Conservation (phyloP, 2,329 filamentous ascomycete species). For the Leptographium radiaticola region DNA sequence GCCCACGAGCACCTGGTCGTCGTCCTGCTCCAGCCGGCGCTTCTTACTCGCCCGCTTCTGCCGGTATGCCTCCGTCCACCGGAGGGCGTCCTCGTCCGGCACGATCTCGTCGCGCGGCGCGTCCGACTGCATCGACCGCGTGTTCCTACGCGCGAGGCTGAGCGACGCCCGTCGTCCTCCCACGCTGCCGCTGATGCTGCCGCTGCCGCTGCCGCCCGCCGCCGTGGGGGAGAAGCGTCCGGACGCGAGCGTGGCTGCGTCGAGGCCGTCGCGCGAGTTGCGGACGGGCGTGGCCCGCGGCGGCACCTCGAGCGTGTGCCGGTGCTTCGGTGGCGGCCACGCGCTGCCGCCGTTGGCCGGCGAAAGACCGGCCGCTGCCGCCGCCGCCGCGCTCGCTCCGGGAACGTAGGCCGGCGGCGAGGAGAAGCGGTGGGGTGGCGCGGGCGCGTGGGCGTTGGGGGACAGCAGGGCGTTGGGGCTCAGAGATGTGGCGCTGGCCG, state of each 20-base stretch:
- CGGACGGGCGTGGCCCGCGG: conserved; percentile 46
- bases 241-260: conserved; percentile 48
- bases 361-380: conserved; percentile 13
- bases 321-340: conserved; percentile 51
- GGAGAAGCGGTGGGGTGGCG: conserved; percentile 44
- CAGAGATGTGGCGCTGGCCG: neutral
- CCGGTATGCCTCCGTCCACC: conserved; percentile 86
- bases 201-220: conserved; percentile 35
- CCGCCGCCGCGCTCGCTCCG: conserved; percentile 29
- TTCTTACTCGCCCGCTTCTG: conserved; percentile 84
- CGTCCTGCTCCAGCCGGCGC: conserved; percentile 70
- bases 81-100: conserved; percentile 78
- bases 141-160: conserved; percentile 65
- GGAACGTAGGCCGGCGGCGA: conserved; percentile 46
- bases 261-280: conserved; percentile 59
- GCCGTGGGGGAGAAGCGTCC: conserved; percentile 68
- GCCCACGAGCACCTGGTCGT: conserved; percentile 87
- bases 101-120: conserved; percentile 68
- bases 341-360: too few species aligned
- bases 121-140: conserved; percentile 76
- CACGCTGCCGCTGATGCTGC: conserved; percentile 21
- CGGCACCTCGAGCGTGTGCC: conserved; percentile 82
- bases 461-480: neutral
- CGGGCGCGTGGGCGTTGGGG: neutral
- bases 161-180: conserved; percentile 67